A percentile compares a stretch with the other conserved stretches of the same genome.
phyloP scores from a whole-genome alignment of 768 basidiomycete species.

The Suillus clintonianus region DNA sequence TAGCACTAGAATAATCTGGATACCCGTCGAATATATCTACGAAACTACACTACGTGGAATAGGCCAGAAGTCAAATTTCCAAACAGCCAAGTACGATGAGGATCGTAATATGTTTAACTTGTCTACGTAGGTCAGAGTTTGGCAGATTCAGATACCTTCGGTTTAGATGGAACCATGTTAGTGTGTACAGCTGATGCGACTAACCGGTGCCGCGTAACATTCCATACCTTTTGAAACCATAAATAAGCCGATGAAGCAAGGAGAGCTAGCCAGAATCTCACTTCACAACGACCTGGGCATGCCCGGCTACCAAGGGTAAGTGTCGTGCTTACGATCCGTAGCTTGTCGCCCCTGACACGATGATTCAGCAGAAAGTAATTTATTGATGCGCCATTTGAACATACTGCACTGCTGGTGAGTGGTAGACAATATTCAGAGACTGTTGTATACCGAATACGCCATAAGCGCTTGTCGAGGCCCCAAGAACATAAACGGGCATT shows the following conservation, averaged over 20 bases:
- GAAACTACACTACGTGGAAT: no score
- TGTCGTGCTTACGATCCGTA: conserved; percentile 56
- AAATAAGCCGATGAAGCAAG: not conserved
- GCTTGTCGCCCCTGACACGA: conserved; percentile 43
- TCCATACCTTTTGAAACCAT: conserved; percentile 51
- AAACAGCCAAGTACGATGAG: no score
- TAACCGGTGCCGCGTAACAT: conserved; percentile 49
- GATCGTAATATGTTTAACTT: no score
- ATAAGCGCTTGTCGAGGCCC: conserved; percentile 26
- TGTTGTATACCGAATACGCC: conserved; percentile 43
- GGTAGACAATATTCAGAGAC: conserved; percentile 46
- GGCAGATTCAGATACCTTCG: conserved; percentile 16
- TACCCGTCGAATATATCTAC: no score
- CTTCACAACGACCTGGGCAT: conserved; percentile 53
- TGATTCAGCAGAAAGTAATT: not conserved
- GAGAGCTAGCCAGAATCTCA: conserved; percentile 12
- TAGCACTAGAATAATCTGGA: no score
- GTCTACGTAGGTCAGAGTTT: no score
- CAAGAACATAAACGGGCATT: conserved; percentile 38
- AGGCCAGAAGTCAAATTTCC: no score
- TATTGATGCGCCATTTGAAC: conserved; percentile 12
- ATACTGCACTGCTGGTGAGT: conserved; percentile 42
- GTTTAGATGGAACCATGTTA: conserved; percentile 48
- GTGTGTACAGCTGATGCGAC: conserved; percentile 56
- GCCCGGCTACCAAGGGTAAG: conserved; percentile 49